A percentile compares a stretch with the other conserved stretches of the same genome.
Evolutionary conservation across 2,329 filamentous ascomycete species (phyloP).

Genomic region (Botrytis porri): DNA sequence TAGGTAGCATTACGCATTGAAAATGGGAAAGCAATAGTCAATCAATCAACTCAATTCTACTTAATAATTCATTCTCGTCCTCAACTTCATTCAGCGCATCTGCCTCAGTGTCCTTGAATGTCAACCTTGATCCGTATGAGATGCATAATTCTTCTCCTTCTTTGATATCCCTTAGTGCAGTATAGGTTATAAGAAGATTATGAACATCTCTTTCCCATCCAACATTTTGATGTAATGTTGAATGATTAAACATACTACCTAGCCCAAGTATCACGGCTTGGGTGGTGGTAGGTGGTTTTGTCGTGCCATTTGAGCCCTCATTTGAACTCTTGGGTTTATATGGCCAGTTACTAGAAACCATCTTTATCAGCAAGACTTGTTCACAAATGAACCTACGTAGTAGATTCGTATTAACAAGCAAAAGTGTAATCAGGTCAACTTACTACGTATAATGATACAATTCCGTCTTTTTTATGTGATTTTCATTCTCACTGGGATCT

Average conservation of each 20-base stretch:
- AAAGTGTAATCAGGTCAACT: conserved; percentile 6
- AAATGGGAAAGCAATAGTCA: conserved; percentile 17
- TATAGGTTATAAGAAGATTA: conserved; percentile 47
- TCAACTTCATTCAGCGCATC: conserved; percentile 26
- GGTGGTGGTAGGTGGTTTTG: neutral
- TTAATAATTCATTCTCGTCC: conserved; percentile 34
- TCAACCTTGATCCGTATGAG: conserved; percentile 39
- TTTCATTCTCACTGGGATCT: conserved; percentile 47
- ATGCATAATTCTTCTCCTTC: conserved; percentile 54
- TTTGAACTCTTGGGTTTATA: conserved; percentile 20
- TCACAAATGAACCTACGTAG: neutral
- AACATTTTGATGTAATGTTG: conserved; percentile 50
- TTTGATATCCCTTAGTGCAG: conserved; percentile 47
- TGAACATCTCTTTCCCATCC: conserved; percentile 51
- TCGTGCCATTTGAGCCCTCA: conserved; percentile 45
- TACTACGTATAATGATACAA: conserved; percentile 58
- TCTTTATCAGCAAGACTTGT: neutral
- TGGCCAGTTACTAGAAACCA: conserved; percentile 24
- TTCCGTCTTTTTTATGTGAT: conserved; percentile 49
- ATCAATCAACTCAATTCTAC: conserved; percentile 37
- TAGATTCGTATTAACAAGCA: neutral
- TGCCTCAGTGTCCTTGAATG: conserved; percentile 40
- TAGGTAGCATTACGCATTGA: conserved; percentile 1
- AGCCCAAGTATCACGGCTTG: conserved; percentile 48
- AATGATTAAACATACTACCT: conserved; percentile 59